Evolutionary conservation across 371 early-diverging fungal genomes (phyloP).

Genomic region (Apophysomyces trapeziformis): DNA sequence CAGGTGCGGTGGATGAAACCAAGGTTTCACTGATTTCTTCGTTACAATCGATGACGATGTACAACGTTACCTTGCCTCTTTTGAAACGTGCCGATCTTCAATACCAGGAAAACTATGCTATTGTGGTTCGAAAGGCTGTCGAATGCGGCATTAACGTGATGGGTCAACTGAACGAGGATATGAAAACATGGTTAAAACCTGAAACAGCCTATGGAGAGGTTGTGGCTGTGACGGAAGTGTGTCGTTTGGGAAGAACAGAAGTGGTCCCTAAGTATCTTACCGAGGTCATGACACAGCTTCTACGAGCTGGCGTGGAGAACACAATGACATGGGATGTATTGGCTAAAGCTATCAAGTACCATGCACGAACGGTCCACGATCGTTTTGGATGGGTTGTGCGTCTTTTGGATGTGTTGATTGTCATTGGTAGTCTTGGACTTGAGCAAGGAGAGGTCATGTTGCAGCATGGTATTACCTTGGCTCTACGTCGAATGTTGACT

Average conservation of each 20-base stretch:
- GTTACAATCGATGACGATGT: slow-evolving; percentile 23
- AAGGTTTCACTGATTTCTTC: slow-evolving; percentile 18
- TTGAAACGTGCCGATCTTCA: slow-evolving; percentile 1
- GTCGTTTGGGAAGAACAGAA: slow-evolving; percentile 29
- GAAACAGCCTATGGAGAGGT: slow-evolving; percentile 18
- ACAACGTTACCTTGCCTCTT: slow-evolving; percentile 26
- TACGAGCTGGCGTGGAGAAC: slow-evolving; percentile 29
- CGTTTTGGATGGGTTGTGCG: slow-evolving; percentile 51
- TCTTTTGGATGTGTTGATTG: slow-evolving; percentile 57
- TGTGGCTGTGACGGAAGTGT: slow-evolving; percentile 31
- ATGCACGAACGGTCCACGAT: slow-evolving; percentile 18
- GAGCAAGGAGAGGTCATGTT: not conserved
- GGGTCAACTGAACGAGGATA: slow-evolving; percentile 11
- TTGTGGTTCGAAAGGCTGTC: slow-evolving; percentile 22
- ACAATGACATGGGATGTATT: slow-evolving; percentile 28
- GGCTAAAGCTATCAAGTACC: slow-evolving; percentile 20
- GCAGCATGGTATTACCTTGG: slow-evolving; percentile 15
- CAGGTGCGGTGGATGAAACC: slow-evolving; percentile 19
- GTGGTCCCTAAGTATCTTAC: slow-evolving; percentile 18
- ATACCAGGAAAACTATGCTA: not conserved
- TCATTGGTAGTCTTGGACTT: slow-evolving; percentile 28
- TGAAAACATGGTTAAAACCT: slow-evolving; percentile 19
- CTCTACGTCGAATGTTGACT: slow-evolving; percentile 15
- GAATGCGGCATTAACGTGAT: slow-evolving; percentile 28
- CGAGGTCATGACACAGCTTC: slow-evolving; percentile 24